A percentile compares a stretch with the other conserved stretches of the same genome.
These are phyloP conservation scores for Coniochaeta prunicola DNA, from an alignment of 2,329 filamentous ascomycete species.

Conservation along the genomic window DNA sequence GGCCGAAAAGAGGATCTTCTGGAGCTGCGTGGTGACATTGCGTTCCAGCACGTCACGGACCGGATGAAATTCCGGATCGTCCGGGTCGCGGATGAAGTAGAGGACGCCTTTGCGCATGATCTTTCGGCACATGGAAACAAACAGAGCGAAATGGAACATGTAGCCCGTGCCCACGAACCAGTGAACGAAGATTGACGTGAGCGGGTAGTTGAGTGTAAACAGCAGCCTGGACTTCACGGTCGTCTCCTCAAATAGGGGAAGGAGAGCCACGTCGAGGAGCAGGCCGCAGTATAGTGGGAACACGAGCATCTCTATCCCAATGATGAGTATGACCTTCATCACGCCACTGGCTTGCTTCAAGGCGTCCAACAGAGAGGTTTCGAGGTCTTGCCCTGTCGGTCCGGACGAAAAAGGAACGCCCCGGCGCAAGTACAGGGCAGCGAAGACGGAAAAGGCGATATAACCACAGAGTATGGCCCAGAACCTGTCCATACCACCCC, in stretches of 20 bases:
- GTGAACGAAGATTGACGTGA: constrained; percentile 91
- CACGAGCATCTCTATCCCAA: constrained; percentile 97
- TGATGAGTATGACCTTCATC: constrained; percentile 95
- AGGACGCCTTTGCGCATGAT: constrained; percentile 93
- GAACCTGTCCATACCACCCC: constrained; percentile 57
- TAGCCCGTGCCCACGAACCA: constrained; percentile 99
- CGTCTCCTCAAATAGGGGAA: constrained; percentile 81
- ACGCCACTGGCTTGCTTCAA: constrained; percentile 93
- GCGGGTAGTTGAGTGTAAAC: constrained; percentile 72
- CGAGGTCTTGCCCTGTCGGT: constrained; percentile 53
- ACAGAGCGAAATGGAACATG: constrained; percentile 99
- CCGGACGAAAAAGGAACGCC: constrained; percentile 59
- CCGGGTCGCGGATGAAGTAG: constrained; percentile 96
- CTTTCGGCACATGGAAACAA: constrained; percentile 98
- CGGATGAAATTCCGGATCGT: constrained; percentile 96
- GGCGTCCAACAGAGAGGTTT: constrained; percentile 72
- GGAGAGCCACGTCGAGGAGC: constrained; percentile 77
- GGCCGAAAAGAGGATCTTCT: constrained; percentile 94
- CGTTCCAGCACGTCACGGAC: constrained; percentile 94
- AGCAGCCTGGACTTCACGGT: constrained; percentile 69
- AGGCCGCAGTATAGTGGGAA: constrained; percentile 95
- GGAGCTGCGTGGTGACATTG: constrained; percentile 82
- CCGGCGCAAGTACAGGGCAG: constrained; percentile 71
- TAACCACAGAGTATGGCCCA: constrained; percentile 79
- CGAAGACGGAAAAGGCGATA: constrained; percentile 63